These are phyloP conservation scores for Kewa caespitosa DNA, from an alignment of 179 eudicot species.

Conservation along the genomic window DNA sequence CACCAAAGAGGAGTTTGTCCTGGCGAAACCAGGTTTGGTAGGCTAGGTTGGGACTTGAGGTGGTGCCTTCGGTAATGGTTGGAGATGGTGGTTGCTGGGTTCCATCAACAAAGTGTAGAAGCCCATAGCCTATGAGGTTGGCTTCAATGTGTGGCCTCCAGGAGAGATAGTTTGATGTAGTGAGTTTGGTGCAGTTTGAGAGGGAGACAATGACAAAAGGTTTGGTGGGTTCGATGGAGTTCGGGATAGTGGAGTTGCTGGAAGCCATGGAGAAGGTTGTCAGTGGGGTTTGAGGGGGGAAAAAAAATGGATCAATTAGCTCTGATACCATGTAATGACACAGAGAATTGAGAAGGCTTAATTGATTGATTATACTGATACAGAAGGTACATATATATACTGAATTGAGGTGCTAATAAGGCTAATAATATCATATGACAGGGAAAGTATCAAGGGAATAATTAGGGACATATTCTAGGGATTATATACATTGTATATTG, in stretches of 20 bases:
- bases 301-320: too few relatives aligned
- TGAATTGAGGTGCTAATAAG: too few relatives aligned
- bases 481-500: too few relatives aligned
- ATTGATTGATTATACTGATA: too few relatives aligned
- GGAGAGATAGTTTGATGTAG: not conserved
- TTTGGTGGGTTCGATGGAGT: not conserved
- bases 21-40: not conserved
- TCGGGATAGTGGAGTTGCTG: not conserved
- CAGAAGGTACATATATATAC: too few relatives aligned
- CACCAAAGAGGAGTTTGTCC: slow-evolving; percentile 3
- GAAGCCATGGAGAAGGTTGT: too few relatives aligned
- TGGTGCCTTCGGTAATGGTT: not conserved
- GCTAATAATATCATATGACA: too few relatives aligned
- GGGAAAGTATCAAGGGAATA: too few relatives aligned
- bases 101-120: not conserved
- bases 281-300: too few relatives aligned
- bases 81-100: not conserved
- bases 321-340: too few relatives aligned
- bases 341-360: too few relatives aligned
- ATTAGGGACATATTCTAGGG: too few relatives aligned
- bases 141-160: not conserved
- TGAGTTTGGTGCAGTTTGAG: not conserved
- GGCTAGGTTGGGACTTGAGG: not conserved
- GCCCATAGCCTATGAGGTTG: not conserved
- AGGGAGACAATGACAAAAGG: not conserved